These are phyloP conservation scores for Neurospora cerealis DNA, from an alignment of 495 filamentous ascomycete genomes.

Conservation along the genomic window DNA sequence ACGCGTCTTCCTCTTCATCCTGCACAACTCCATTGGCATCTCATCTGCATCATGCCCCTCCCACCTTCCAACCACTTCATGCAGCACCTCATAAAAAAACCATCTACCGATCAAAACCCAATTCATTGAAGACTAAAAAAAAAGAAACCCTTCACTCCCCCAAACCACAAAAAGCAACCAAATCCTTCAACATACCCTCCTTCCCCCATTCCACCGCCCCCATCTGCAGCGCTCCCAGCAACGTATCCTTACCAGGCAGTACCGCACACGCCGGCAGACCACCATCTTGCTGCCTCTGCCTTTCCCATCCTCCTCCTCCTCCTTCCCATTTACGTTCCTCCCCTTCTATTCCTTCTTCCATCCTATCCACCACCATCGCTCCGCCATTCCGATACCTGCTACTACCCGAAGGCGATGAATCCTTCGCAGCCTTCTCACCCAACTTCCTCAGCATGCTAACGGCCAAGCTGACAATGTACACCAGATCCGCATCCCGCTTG, in stretches of 20 bases:
- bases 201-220: conserved; percentile 41
- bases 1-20: background rate
- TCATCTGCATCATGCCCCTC: background rate
- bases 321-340: background rate
- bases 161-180: conserved; percentile 38
- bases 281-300: conserved; percentile 12
- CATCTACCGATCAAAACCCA: background rate
- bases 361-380: background rate
- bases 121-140: too few relatives aligned
- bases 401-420: conserved; percentile 12
- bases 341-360: background rate
- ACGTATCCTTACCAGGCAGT: conserved; percentile 57
- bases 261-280: conserved; percentile 50
- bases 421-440: conserved; percentile 58
- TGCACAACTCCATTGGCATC: background rate
- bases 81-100: background rate
- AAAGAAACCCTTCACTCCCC: background rate
- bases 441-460: conserved; percentile 59
- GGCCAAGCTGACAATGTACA: conserved; percentile 59
- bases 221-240: conserved; percentile 59
- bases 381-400: background rate
- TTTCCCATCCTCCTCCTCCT: background rate
- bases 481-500: conserved; percentile 35
- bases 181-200: conserved; percentile 56
- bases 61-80: background rate